Evolutionary conservation across 768 basidiomycete genomes (phyloP).

Genomic region (Gelatoporia subvermispora): DNA sequence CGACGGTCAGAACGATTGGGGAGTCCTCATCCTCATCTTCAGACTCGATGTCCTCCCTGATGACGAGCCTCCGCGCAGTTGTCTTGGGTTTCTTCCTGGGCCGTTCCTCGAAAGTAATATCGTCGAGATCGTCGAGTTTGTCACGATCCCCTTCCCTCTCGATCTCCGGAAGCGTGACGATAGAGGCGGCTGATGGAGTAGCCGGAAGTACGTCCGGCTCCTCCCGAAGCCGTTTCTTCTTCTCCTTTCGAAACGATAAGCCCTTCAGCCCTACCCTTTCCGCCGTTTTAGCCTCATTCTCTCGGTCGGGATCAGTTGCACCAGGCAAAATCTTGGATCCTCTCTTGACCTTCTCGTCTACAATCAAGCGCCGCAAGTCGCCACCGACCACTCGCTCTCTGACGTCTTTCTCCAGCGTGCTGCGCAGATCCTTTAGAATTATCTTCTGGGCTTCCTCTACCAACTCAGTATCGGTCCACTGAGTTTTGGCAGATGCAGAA

Average conservation of each 20-base stretch:
- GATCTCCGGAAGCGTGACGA: constrained; percentile 1
- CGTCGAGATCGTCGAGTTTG: constrained; percentile 15
- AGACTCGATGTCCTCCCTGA: constrained; percentile 42
- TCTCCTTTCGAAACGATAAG: constrained; percentile 41
- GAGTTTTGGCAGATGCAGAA: constrained; percentile 33
- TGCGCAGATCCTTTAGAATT: constrained; percentile 53
- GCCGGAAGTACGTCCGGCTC: constrained; percentile 3
- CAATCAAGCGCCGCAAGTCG: constrained; percentile 48
- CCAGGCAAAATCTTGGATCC: constrained; percentile 21
- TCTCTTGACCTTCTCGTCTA: constrained; percentile 45
- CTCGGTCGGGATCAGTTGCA: constrained; percentile 18
- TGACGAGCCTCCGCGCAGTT: constrained; percentile 3
- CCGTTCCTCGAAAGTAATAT: constrained; percentile 13
- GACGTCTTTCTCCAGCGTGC: constrained; percentile 59
- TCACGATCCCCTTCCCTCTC: constrained; percentile 28
- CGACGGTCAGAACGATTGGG: constrained; percentile 14
- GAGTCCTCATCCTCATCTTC: constrained; percentile 49
- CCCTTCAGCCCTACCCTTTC: constrained; percentile 41
- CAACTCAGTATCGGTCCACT: constrained; percentile 51
- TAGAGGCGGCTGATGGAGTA: background rate
- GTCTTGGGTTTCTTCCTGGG: constrained; percentile 26
- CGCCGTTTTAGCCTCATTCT: constrained; percentile 33
- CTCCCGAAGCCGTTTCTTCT: constrained; percentile 32
- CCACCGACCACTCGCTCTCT: constrained; percentile 52
- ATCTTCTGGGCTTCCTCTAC: constrained; percentile 50